Conservation (phyloP, 768 basidiomycete species). For the Boletellus sp. region DNA sequence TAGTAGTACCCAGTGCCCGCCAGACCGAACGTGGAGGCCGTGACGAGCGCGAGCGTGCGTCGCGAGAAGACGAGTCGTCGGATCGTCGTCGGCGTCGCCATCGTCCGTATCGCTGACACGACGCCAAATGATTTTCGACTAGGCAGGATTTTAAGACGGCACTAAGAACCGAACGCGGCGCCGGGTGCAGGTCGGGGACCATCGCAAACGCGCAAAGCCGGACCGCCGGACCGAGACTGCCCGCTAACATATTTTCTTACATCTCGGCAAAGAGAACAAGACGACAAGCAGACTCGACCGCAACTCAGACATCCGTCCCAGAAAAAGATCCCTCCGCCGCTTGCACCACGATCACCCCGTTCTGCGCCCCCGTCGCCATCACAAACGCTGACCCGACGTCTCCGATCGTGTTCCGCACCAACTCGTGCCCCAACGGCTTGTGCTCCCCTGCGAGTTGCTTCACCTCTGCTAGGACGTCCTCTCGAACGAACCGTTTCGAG, state of each 20-base stretch:
- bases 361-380: slow-evolving; percentile 50
- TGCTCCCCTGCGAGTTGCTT: slow-evolving; percentile 39
- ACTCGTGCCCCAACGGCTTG: slow-evolving; percentile 9
- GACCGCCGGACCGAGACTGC: too few species aligned
- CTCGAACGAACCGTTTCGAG: slow-evolving; percentile 63
- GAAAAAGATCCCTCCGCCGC: slow-evolving; percentile 35
- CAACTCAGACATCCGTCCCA: slow-evolving; percentile 4
- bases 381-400: slow-evolving; percentile 80
- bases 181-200: too few species aligned
- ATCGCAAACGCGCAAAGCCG: too few species aligned
- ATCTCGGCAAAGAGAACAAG: too few species aligned
- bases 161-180: too few species aligned
- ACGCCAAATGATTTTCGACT: too few species aligned
- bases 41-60: slow-evolving; percentile 49
- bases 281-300: too few species aligned
- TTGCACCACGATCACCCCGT: slow-evolving; percentile 68
- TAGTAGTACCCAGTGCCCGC: slow-evolving; percentile 65
- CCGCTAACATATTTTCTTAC: too few species aligned
- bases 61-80: slow-evolving; percentile 46
- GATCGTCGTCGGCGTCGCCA: background rate
- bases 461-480: slow-evolving; percentile 60
- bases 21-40: slow-evolving; percentile 50
- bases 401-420: slow-evolving; percentile 76
- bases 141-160: too few species aligned
- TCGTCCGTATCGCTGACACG: too few species aligned